Percentiles rank a stretch among this genome's conserved stretches.
Evolutionary conservation across 1,139 yeast species (phyloP).

Genomic region (Yamadazyma diddensiae): DNA sequence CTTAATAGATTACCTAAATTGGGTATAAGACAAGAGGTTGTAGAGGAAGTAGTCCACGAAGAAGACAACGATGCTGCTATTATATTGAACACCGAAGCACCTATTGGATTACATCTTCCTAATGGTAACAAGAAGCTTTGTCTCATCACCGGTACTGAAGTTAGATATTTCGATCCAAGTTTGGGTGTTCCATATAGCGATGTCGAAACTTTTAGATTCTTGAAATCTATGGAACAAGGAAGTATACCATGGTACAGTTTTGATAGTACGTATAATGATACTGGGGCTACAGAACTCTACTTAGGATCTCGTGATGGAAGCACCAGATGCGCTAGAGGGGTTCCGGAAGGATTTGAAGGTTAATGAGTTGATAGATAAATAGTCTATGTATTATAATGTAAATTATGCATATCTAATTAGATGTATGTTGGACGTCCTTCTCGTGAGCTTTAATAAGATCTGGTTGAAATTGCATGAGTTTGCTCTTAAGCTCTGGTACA

Average conservation of each 20-base stretch:
- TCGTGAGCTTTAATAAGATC: conserved; percentile 63
- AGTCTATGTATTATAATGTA: conserved; percentile 1
- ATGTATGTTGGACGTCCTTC: conserved; percentile 52
- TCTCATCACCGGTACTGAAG: conserved; percentile 74
- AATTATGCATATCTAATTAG: conserved; percentile 10
- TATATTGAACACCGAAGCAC: conserved; percentile 61
- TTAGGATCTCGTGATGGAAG: conserved; percentile 54
- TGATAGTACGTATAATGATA: conserved; percentile 36
- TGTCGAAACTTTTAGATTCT: conserved; percentile 71
- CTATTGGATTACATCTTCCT: conserved; percentile 71
- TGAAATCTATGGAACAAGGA: conserved; percentile 67
- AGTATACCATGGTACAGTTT: conserved; percentile 65
- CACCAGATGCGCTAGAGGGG: conserved; percentile 72
- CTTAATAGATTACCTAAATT: conserved; percentile 59
- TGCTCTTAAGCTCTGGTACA: conserved; percentile 48
- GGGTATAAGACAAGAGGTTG: conserved; percentile 56
- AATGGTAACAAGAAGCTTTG: conserved; percentile 70
- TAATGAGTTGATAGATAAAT: conserved; percentile 1
- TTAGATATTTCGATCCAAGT: conserved; percentile 82
- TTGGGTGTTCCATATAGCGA: conserved; percentile 83
- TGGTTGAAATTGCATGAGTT: conserved; percentile 56
- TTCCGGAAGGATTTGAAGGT: conserved; percentile 73
- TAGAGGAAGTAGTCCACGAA: conserved; percentile 41
- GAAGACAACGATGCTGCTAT: conserved; percentile 44
- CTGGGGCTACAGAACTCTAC: conserved; percentile 63